Conservation (phyloP, 768 basidiomycete genomes). For the Sarcodon aspratus region DNA sequence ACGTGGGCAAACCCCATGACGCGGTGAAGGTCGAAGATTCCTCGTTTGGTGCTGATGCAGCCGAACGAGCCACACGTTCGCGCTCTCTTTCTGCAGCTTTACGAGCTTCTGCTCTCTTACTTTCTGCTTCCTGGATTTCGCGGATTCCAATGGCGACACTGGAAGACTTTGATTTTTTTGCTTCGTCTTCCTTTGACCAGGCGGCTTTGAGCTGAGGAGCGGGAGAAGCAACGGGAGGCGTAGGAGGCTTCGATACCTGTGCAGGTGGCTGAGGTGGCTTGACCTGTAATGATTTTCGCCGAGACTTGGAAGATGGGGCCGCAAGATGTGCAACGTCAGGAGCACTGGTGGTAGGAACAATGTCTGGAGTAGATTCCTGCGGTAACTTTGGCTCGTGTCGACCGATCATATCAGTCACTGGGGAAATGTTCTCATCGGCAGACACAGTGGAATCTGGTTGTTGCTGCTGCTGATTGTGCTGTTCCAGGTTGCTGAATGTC, state of each 20-base stretch:
- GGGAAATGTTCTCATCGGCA: too few species aligned
- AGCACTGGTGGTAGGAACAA: too few species aligned
- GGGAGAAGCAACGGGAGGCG: constrained; percentile 6
- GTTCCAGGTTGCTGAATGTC: constrained; percentile 45
- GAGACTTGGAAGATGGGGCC: too few species aligned
- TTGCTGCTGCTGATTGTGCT: constrained; percentile 44
- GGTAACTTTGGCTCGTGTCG: too few species aligned
- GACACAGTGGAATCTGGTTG: constrained; percentile 11
- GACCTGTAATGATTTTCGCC: neutral
- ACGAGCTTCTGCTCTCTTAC: constrained; percentile 64
- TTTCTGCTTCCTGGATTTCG: constrained; percentile 93
- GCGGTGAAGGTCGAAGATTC: constrained; percentile 49
- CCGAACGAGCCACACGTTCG: constrained; percentile 28
- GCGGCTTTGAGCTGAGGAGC: constrained; percentile 34
- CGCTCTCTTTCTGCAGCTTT: constrained; percentile 65
- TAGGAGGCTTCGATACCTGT: neutral
- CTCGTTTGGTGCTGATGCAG: constrained; percentile 29
- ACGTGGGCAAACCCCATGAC: constrained; percentile 82
- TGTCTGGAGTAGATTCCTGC: too few species aligned
- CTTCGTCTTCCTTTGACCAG: constrained; percentile 64
- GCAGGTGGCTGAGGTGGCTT: neutral
- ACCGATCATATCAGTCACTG: too few species aligned
- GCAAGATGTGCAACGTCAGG: too few species aligned
- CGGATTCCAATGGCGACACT: constrained; percentile 56
- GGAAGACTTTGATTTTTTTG: constrained; percentile 37